phyloP scores from a whole-genome alignment of 495 filamentous ascomycete species.

The Trichoderma virens region DNA sequence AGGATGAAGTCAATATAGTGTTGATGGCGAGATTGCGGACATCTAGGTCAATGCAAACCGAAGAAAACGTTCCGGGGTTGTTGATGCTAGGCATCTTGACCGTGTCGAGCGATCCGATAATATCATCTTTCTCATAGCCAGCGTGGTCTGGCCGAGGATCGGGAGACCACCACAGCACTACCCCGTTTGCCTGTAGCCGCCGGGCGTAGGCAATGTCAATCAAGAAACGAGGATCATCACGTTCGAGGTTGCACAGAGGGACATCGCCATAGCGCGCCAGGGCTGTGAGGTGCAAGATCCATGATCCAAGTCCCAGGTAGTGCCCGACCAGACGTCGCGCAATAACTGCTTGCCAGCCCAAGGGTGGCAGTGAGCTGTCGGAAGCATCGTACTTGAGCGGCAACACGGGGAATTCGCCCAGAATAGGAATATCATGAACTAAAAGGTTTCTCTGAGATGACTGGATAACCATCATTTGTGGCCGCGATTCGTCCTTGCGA shows the following conservation, averaged over 20 bases:
- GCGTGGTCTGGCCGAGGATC: constrained; percentile 87
- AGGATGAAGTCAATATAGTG: constrained; percentile 89
- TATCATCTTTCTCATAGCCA: constrained; percentile 90
- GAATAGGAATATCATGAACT: constrained; percentile 73
- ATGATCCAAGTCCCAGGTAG: constrained; percentile 82
- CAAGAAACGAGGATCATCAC: constrained; percentile 84
- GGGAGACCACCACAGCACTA: constrained; percentile 96
- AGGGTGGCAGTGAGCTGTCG: constrained; percentile 78
- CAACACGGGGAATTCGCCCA: constrained; percentile 79
- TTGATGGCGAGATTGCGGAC: constrained; percentile 95
- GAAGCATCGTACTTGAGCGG: constrained; percentile 71
- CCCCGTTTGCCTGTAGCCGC: constrained; percentile 81
- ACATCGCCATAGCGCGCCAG: constrained; percentile 89
- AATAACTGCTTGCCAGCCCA: constrained; percentile 91
- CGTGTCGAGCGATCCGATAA: constrained; percentile 73
- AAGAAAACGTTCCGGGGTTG: constrained; percentile 84
- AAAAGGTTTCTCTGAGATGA: constrained; percentile 76
- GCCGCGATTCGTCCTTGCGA: constrained; percentile 68
- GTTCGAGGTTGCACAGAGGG: constrained; percentile 90
- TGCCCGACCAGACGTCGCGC: constrained; percentile 79
- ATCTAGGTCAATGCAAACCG: constrained; percentile 93
- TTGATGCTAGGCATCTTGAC: constrained; percentile 93
- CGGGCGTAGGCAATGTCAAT: constrained; percentile 95
- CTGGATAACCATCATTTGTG: constrained; percentile 79
- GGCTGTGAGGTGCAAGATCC: constrained; percentile 80